phyloP scores from a whole-genome alignment of 768 basidiomycete genomes.

The Scleroderma bovista region DNA sequence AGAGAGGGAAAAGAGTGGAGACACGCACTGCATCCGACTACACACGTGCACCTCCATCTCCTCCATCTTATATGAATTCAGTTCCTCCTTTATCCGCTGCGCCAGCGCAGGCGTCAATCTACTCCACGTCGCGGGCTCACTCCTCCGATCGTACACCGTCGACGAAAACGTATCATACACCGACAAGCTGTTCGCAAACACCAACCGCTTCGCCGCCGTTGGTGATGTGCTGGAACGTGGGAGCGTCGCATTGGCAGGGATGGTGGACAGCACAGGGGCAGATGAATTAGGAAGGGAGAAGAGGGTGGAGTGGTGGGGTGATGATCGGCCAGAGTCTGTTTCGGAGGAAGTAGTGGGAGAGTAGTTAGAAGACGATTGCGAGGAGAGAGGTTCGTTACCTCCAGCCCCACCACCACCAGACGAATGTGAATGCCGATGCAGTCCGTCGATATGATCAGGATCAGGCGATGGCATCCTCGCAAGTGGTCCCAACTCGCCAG shows the following conservation, averaged over 20 bases:
- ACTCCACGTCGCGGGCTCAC: slow-evolving; percentile 97
- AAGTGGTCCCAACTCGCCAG: slow-evolving; percentile 63
- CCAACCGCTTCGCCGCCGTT: slow-evolving; percentile 64
- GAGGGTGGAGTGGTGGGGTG: slow-evolving; percentile 35
- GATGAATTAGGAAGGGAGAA: slow-evolving; percentile 88
- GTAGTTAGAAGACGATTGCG: slow-evolving; percentile 39
- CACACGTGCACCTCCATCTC: slow-evolving; percentile 98
- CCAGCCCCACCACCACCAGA: slow-evolving; percentile 15
- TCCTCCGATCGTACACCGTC: slow-evolving; percentile 86
- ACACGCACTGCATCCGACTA: slow-evolving; percentile 81
- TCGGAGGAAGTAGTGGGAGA: slow-evolving; percentile 28
- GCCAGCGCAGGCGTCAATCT: slow-evolving; percentile 90
- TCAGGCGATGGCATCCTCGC: slow-evolving; percentile 80
- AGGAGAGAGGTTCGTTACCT: slow-evolving; percentile 42
- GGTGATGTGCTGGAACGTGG: slow-evolving; percentile 72
- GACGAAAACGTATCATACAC: slow-evolving; percentile 97
- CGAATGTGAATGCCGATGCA: slow-evolving; percentile 66
- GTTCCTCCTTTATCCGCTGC: slow-evolving; percentile 95
- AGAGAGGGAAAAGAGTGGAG: slow-evolving; percentile 2
- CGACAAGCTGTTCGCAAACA: slow-evolving; percentile 88
- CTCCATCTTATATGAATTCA: slow-evolving; percentile 99
- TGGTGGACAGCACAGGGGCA: slow-evolving; percentile 75
- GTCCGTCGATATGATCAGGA: slow-evolving; percentile 83
- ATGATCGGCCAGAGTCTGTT: slow-evolving; percentile 31
- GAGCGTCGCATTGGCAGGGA: slow-evolving; percentile 32